Percentiles rank a stretch among this genome's conserved stretches.
These are phyloP conservation scores for Candida freyschussii DNA, from an alignment of 1,139 yeast genomes.

Conservation along the genomic window DNA sequence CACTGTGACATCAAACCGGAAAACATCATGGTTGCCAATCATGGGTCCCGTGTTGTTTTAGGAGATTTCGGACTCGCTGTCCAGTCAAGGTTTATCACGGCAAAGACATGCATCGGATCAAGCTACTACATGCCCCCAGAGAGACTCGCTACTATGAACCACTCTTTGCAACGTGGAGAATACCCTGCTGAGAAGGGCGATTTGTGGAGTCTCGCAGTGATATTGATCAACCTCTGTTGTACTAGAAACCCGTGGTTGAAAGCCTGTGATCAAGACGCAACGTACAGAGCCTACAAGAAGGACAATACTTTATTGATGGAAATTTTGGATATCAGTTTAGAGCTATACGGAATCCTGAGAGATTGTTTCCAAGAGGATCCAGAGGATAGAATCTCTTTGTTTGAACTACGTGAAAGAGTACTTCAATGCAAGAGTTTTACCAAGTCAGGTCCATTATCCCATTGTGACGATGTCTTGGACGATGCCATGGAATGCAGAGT, in stretches of 20 bases:
- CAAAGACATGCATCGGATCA: constrained; percentile 81
- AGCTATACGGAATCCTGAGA: constrained; percentile 51
- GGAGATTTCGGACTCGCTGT: constrained; percentile 90
- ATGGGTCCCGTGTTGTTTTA: constrained; percentile 54
- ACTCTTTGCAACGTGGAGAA: constrained; percentile 11
- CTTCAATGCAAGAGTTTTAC: constrained; percentile 19
- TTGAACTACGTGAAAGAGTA: constrained; percentile 34
- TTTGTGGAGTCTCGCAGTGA: constrained; percentile 84
- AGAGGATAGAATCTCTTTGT: constrained; percentile 50
- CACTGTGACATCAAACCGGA: constrained; percentile 95
- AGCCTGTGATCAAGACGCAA: constrained; percentile 58
- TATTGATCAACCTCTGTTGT: constrained; percentile 73
- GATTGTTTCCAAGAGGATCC: constrained; percentile 61
- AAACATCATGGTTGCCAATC: constrained; percentile 65
- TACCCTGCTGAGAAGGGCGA: constrained; percentile 75
- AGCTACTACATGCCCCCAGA: constrained; percentile 95
- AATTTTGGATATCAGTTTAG: constrained; percentile 55
- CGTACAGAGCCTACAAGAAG: constrained; percentile 47
- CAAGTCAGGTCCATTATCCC: constrained; percentile 18
- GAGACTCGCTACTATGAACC: constrained; percentile 49
- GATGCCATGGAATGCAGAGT: constrained; percentile 8
- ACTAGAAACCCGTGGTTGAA: constrained; percentile 90
- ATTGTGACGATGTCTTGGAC: constrained; percentile 12
- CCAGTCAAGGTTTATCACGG: constrained; percentile 49
- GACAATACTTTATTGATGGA: constrained; percentile 28